These are phyloP conservation scores for Termitomyces sp. DNA, from an alignment of 768 basidiomycete species.

Conservation along the genomic window DNA sequence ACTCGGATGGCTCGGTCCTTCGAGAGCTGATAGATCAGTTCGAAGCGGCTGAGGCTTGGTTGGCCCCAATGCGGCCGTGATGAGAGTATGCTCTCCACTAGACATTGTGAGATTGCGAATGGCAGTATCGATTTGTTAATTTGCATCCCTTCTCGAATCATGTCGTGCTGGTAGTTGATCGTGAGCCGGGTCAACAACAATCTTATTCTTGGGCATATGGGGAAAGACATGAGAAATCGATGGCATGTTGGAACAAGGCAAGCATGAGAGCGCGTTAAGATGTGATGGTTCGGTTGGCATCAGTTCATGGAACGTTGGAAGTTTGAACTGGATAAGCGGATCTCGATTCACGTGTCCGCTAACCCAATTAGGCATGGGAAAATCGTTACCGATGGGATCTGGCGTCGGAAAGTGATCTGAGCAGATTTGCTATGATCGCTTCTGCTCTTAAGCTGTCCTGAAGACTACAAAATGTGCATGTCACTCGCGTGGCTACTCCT, in stretches of 20 bases:
- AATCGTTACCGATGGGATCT: conserved; percentile 21
- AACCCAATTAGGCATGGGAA: conserved; percentile 24
- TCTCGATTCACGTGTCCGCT: conserved; percentile 22
- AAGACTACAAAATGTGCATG: conserved; percentile 21
- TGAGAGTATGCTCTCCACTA: conserved; percentile 4
- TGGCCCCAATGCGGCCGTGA: conserved; percentile 87
- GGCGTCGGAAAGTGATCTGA: conserved; percentile 8
- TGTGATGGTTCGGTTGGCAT: conserved; percentile 11
- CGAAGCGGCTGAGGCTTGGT: conserved; percentile 92
- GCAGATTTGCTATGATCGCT: conserved; percentile 16
- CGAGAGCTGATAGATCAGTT: conserved; percentile 92
- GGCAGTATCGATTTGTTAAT: conserved; percentile 10
- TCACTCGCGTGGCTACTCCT: conserved; percentile 16
- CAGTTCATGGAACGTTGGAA: conserved; percentile 12
- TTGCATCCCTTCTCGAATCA: conserved; percentile 9
- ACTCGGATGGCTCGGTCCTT: conserved; percentile 74
- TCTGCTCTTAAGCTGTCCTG: conserved; percentile 16
- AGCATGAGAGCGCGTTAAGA: conserved; percentile 17
- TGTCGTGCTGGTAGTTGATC: conserved; percentile 11
- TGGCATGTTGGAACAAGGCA: conserved; percentile 12
- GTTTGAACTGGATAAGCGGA: conserved; percentile 17
- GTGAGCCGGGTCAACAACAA: conserved; percentile 11
- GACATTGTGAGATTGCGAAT: not conserved
- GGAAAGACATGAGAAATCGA: conserved; percentile 15
- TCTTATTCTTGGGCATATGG: conserved; percentile 17